Base-by-base conservation (phyloP, 352 stramenopile species). In the Pythium rishiriense region DNA sequence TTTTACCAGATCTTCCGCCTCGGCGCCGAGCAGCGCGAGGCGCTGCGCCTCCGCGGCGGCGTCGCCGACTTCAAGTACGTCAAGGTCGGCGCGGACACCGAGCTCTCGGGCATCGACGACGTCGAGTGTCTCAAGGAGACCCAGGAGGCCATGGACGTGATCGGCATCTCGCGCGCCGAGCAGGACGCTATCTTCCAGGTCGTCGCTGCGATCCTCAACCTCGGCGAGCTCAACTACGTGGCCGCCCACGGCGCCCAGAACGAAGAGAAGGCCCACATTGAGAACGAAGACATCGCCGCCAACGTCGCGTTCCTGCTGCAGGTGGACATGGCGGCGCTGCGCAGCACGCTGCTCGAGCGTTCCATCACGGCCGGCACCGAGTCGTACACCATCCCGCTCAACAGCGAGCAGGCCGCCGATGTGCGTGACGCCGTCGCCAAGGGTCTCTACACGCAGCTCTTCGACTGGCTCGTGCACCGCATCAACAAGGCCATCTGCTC, bases 1-100 rank as follows among this genome's bases (percentile, higher is more conserved):
- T 99, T 99, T 74, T 99, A 99, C 80, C 88, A 98, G 72, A 82
- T 99, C 53, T 90, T 96, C 70, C 72, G 70, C 19, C 73, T 93
- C 19, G 47, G 67, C 0, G 68, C 78, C 15, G 70, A 64, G 3
- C 74, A 79, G 1, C 88, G 80, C 61, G 55, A 47, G 39, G 73
- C 82, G 31, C 72, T 95, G 48, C 81, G 80, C 42, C 74, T 90
- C 26, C 72, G 80, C 22, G 82, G 89, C 4, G 66, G 76, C 39
- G 87, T 75, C 8, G 70, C 69, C 6, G 83, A 78, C 61, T 93
- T 92, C 74, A 88, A 92, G 59, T 95, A 91, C 63, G 89, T 96
- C 74, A 68, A 73, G 6, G 75, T 73, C 21, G 84, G 84, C 0
- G 76, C 82, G 1, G 56, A 85, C 24, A 65, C 78, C 15, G 73